Percentiles rank a stretch among this genome's conserved stretches.
phyloP scores from a whole-genome alignment of 345 rosid genomes.

The Fremontodendron californicum region DNA sequence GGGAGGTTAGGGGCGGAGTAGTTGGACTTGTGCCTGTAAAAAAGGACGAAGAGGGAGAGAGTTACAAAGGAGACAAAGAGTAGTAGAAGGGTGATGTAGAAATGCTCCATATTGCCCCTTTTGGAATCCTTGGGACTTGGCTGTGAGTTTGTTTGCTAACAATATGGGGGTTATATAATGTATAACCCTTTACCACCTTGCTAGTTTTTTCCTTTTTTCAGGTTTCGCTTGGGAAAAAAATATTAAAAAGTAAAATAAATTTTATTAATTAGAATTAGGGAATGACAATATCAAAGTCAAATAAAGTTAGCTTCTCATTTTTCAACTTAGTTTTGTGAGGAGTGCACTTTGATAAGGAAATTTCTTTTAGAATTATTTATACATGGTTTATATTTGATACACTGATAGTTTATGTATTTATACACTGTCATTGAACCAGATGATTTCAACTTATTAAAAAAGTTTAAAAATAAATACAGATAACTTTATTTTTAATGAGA shows the following conservation, averaged over 20 bases:
- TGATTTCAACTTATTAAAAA: too few species aligned
- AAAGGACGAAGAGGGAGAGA: slow-evolving; percentile 4
- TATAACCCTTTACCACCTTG: neutral
- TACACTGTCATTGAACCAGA: too few species aligned
- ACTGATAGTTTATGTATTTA: too few species aligned
- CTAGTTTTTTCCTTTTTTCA: too few species aligned
- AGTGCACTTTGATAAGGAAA: neutral
- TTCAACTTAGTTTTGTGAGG: neutral
- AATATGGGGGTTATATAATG: neutral
- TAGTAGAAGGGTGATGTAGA: neutral
- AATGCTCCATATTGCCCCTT: neutral
- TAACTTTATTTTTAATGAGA: too few species aligned
- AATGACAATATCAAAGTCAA: neutral
- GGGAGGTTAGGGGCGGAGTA: slow-evolving; percentile 29
- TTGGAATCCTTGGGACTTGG: neutral
- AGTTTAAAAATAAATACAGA: too few species aligned
- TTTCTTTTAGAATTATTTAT: neutral
- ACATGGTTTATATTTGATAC: too few species aligned
- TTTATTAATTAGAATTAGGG: neutral
- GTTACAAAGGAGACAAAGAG: slow-evolving; percentile 6
- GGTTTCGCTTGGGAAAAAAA: neutral
- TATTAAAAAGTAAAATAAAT: too few species aligned
- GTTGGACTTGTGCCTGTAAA: slow-evolving; percentile 18
- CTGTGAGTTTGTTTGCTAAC: neutral
- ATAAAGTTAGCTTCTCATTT: neutral